Base-by-base conservation (phyloP, 1,284 basidiomycete species). In the Sanguinoderma infundibulare region DNA sequence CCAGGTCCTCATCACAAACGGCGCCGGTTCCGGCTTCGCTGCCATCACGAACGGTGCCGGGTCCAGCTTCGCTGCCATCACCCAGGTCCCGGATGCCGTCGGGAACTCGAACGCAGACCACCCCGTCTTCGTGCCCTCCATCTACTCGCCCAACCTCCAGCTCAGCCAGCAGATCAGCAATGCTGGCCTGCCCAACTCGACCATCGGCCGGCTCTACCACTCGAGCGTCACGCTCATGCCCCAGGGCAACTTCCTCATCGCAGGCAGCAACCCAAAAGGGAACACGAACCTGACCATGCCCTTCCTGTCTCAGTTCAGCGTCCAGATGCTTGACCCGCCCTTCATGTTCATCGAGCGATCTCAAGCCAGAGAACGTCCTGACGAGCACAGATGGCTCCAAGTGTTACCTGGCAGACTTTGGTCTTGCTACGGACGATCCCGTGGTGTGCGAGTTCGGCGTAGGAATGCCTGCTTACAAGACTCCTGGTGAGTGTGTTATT, bases 231-330 rank as follows among this genome's bases (percentile, higher is more conserved):
- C 86, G 28, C 81, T 95, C 32, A 82, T 95, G 22, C 86, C 92
- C 53, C 93, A 95, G 77, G 91, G 90, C 76, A 80, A 74, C 53
- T 66, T 61, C 60, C 58, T 61, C 59, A 83, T 95, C 55, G 85
- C 91, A 39, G 94, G n/a, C n/a, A n/a, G n/a, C n/a, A n/a, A n/a
- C n/a, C n/a, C n/a, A n/a, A n/a, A n/a, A n/a, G n/a, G n/a, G 94
- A 93, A 95, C 60, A 77, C 84, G 24, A 80, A 77, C 10, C 60
- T 63, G 3, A 72, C 72, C 52, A 72, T 84, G 59, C 79, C 75
- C 64, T 95, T 89, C 77, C 83, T 87, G 46, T 95, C 93, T 5
- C 91, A 93, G 72, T 95, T 95, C 73, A 87, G 88, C 49, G 86
- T 92, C 17, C 92, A 95, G 76, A 79, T 83, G 59, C 94, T 94